Evolutionary conservation across 371 early-diverging fungal genomes (phyloP).

Genomic region (Synchytrium microbalum): DNA sequence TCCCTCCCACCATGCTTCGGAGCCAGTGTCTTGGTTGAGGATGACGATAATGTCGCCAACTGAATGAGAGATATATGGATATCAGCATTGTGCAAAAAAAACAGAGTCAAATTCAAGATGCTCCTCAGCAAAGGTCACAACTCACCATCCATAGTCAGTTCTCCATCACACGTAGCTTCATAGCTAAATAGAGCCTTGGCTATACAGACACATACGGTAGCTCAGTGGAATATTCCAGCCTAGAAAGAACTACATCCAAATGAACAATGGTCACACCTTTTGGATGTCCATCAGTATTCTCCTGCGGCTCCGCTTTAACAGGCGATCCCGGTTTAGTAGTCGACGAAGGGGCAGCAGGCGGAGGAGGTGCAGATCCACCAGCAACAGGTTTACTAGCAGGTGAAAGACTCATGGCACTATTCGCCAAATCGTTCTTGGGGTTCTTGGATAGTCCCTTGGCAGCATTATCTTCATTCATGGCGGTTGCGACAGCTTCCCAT

Average conservation of each 20-base stretch:
- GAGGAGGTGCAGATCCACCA: neutral
- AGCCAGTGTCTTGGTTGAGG: conserved; percentile 31
- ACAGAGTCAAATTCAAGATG: neutral
- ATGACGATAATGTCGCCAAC: conserved; percentile 30
- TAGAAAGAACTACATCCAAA: neutral
- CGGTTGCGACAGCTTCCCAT: conserved; percentile 25
- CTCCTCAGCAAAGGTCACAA: conserved; percentile 14
- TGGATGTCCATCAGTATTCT: too few relatives aligned
- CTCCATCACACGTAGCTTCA: conserved; percentile 36
- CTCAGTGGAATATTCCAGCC: neutral
- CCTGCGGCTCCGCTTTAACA: conserved; percentile 1
- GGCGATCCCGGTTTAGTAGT: neutral
- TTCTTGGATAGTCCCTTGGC: neutral
- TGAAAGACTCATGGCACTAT: neutral
- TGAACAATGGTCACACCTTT: conserved; percentile 1
- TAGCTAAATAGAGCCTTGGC: conserved; percentile 32
- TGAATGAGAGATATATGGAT: neutral
- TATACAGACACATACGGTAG: conserved; percentile 5
- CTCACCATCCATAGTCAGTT: too few relatives aligned
- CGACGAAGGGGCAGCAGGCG: neutral
- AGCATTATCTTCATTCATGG: conserved; percentile 3
- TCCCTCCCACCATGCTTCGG: conserved; percentile 42
- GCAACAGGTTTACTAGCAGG: neutral
- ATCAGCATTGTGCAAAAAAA: neutral
- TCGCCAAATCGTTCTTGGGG: neutral